A percentile compares a stretch with the other conserved stretches of the same genome.
Conservation (phyloP, 371 early-diverging fungal genomes). For the Circinella umbellata region DNA sequence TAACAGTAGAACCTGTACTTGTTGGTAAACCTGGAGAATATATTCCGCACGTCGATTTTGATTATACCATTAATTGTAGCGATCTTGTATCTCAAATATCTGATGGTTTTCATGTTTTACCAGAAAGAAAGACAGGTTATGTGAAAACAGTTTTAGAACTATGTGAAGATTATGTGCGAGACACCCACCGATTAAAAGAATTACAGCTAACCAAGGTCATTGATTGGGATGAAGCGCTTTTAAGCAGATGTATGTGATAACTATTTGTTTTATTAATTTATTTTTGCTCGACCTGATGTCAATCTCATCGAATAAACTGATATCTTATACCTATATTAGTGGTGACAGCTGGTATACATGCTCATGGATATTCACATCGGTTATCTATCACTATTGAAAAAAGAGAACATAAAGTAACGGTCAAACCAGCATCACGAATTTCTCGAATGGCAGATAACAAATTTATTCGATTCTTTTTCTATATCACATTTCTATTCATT, state of each 20-base stretch:
- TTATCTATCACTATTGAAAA: slow-evolving; percentile 36
- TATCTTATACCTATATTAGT: slow-evolving; percentile 14
- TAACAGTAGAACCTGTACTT: background rate
- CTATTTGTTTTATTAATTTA: background rate
- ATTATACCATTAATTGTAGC: slow-evolving; percentile 38
- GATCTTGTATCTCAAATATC: slow-evolving; percentile 30
- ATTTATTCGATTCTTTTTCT: slow-evolving; percentile 26
- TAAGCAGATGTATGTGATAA: slow-evolving; percentile 32
- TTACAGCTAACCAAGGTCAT: slow-evolving; percentile 44
- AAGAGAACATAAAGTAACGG: slow-evolving; percentile 38
- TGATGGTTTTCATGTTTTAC: slow-evolving; percentile 34
- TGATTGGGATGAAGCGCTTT: slow-evolving; percentile 43
- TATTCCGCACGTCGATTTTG: slow-evolving; percentile 22
- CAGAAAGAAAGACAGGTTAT: slow-evolving; percentile 36
- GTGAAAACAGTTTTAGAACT: slow-evolving; percentile 36
- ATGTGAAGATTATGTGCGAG: slow-evolving; percentile 47
- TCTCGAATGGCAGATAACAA: slow-evolving; percentile 33
- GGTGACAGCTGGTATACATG: slow-evolving; percentile 42
- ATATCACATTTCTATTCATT: slow-evolving; percentile 45
- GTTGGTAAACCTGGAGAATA: background rate
- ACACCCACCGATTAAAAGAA: slow-evolving; percentile 41
- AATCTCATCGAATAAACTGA: too few relatives aligned
- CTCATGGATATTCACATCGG: slow-evolving; percentile 34
- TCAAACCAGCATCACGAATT: slow-evolving; percentile 32
- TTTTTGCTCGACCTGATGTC: too few relatives aligned